Percentiles rank a stretch among this genome's conserved stretches.
Conservation (phyloP, 495 filamentous ascomycete species). For the Podospora conica region DNA sequence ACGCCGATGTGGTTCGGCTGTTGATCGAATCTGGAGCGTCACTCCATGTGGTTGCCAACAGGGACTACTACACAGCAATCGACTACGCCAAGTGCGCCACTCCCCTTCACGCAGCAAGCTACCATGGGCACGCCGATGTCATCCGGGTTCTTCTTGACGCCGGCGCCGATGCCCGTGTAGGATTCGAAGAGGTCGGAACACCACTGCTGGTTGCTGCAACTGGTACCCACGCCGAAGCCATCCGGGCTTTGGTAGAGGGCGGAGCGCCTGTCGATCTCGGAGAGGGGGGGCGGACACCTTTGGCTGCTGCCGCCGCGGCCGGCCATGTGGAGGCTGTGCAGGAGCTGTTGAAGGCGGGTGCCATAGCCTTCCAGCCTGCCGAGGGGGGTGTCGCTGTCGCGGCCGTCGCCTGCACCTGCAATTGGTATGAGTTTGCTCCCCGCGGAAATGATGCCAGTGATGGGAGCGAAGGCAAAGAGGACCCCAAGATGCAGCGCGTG, state of each 20-base stretch:
- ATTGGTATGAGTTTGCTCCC: rapidly evolving
- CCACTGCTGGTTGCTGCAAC: background rate
- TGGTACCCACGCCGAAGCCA: background rate
- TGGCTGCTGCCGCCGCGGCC: background rate
- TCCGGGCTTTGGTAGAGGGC: background rate
- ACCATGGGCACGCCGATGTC: background rate
- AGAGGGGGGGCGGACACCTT: background rate
- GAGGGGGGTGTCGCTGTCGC: background rate
- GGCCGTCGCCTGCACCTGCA: background rate
- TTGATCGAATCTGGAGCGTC: background rate
- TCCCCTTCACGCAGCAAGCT: background rate
- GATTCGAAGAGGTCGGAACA: background rate
- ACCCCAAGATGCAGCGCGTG: background rate
- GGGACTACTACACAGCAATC: background rate
- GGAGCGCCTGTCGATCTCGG: background rate
- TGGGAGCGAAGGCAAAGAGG: background rate
- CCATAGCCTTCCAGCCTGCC: background rate
- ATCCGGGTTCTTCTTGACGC: background rate
- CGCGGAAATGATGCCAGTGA: background rate
- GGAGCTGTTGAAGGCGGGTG: background rate
- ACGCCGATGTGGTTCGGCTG: background rate
- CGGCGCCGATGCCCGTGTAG: background rate
- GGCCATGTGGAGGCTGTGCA: background rate
- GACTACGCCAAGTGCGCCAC: background rate
- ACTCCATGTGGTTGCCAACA: background rate